These are phyloP conservation scores for Fonsecaea monophora DNA, from an alignment of 2,329 filamentous ascomycete genomes.

Conservation along the genomic window DNA sequence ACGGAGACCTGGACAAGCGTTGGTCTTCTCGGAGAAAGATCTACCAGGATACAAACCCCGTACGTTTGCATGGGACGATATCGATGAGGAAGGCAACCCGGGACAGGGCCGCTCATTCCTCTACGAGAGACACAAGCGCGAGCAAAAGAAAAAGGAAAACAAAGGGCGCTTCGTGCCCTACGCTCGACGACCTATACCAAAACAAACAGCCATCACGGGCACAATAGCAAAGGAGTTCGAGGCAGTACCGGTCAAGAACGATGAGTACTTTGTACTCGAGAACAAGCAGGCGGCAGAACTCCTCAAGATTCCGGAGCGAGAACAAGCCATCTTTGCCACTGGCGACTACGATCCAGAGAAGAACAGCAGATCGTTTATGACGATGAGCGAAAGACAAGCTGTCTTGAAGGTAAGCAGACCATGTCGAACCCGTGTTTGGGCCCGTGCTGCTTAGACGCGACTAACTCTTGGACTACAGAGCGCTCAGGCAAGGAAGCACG, in stretches of 20 bases:
- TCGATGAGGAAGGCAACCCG: conserved; percentile 52
- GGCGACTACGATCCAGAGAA: conserved; percentile 32
- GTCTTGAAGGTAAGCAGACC: conserved; percentile 31
- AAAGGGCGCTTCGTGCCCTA: conserved; percentile 66
- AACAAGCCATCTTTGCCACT: conserved; percentile 29
- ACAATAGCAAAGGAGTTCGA: conserved; percentile 78
- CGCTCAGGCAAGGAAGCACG: conserved; percentile 48
- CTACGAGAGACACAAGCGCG: conserved; percentile 55
- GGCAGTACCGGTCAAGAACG: conserved; percentile 74
- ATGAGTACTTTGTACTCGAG: conserved; percentile 70
- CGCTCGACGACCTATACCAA: conserved; percentile 68
- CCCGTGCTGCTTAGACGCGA: not conserved
- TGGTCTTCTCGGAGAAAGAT: conserved; percentile 92
- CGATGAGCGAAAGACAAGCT: conserved; percentile 28
- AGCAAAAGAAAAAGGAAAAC: conserved; percentile 53
- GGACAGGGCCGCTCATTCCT: conserved; percentile 52
- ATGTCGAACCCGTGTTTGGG: not conserved
- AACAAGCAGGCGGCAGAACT: conserved; percentile 64
- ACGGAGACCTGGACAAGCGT: conserved; percentile 75
- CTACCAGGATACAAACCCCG: conserved; percentile 72
- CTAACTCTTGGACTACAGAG: conserved; percentile 24
- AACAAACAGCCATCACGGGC: conserved; percentile 78
- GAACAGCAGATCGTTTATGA: conserved; percentile 32
- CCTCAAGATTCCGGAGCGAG: conserved; percentile 59
- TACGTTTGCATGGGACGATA: conserved; percentile 46